Percentiles rank a stretch among this genome's conserved stretches.
These are phyloP conservation scores for Agastache rugosa DNA, from an alignment of 257 asterid genomes.

Conservation along the genomic window DNA sequence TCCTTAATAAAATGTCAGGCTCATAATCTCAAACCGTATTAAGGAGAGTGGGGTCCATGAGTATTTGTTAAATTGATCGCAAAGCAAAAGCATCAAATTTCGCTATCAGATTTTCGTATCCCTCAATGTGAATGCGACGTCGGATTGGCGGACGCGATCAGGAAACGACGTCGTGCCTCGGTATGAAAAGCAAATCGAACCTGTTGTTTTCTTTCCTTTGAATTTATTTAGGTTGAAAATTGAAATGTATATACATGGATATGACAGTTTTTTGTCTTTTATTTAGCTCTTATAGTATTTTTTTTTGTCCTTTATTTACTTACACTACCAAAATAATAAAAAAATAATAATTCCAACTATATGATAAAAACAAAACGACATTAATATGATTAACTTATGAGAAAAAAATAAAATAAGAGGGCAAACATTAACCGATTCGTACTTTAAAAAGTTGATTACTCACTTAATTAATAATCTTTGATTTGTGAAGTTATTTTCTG, in stretches of 20 bases:
- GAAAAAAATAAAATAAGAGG: neutral
- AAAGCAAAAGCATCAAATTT: neutral
- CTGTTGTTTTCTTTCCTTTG: neutral
- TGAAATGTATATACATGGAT: neutral
- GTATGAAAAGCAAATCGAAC: neutral
- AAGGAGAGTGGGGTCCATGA: constrained; percentile 10
- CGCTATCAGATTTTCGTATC: neutral
- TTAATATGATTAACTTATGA: neutral
- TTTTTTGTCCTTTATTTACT: neutral
- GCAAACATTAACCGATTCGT: too few species aligned
- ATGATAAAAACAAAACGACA: neutral
- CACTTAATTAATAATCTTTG: too few species aligned
- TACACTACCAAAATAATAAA: too few species aligned
- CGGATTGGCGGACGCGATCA: constrained; percentile 1
- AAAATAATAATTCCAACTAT: too few species aligned
- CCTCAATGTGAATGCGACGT: neutral
- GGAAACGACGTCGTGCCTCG: constrained; percentile 19
- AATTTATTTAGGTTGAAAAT: neutral
- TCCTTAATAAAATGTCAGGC: neutral
- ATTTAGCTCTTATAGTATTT: neutral
- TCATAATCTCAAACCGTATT: neutral
- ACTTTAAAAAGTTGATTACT: too few species aligned
- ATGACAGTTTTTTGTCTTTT: constrained; percentile 8
- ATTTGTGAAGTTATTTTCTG: too few species aligned
- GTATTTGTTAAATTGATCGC: constrained; percentile 2